phyloP scores from a whole-genome alignment of 176 grass and related monocot species.

The Ampelocalamus luodianensis region DNA sequence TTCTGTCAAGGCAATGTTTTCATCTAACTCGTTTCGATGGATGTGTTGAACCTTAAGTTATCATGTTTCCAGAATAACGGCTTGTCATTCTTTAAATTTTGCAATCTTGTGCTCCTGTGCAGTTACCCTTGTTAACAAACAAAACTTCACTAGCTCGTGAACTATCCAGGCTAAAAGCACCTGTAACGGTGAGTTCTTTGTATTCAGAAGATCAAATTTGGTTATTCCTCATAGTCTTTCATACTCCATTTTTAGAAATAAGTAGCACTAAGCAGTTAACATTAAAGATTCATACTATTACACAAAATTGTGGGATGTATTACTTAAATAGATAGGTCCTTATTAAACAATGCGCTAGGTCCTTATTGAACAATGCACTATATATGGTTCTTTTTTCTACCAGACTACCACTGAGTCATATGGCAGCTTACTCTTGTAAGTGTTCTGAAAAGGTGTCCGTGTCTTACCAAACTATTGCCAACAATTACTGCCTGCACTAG shows the following conservation, averaged over 20 bases:
- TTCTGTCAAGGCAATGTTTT: not conserved
- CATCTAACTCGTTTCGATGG: too few species aligned
- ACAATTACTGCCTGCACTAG: constrained; percentile 12
- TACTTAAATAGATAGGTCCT: constrained; percentile 5
- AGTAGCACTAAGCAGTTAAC: not conserved
- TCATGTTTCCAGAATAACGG: not conserved
- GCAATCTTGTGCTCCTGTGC: too few species aligned
- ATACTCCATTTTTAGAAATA: not conserved
- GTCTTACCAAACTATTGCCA: not conserved
- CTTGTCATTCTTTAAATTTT: not conserved
- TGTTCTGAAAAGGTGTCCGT: not conserved
- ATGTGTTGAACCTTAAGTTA: not conserved
- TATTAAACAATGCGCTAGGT: constrained; percentile 4
- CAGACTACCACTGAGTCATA: constrained; percentile 19
- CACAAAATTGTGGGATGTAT: not conserved
- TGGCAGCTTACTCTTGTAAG: constrained; percentile 11
- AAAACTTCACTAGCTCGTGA: too few species aligned
- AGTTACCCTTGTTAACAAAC: too few species aligned
- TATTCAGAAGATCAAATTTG: too few species aligned
- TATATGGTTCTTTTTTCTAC: constrained; percentile 18
- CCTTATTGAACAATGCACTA: constrained; percentile 6
- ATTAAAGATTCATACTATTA: not conserved
- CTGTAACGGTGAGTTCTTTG: too few species aligned
- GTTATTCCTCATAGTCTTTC: not conserved
- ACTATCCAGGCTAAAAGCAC: too few species aligned